Evolutionary conservation across 768 basidiomycete genomes (phyloP), one percentile per base, ranked within the genome.

Genomic region (Leccinum uliginosum): DNA sequence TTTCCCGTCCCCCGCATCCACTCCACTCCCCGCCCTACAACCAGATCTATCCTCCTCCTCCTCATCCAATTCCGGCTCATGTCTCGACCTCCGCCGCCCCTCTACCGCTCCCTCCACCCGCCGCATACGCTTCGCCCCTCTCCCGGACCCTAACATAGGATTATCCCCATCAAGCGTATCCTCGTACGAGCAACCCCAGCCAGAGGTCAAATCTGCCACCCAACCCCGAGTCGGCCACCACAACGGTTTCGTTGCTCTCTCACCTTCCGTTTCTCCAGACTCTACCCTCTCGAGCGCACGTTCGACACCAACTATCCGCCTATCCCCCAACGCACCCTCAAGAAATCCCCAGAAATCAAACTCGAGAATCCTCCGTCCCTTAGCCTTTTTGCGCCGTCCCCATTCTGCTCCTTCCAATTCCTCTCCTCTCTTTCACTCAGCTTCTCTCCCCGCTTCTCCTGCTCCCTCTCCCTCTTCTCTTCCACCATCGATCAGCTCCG

Each of bases 91-190:
- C 3, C 57, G 45, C n/a, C 56, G 45, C 19, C 14, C 54, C 4
- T 53, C 60, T 7, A 56, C 62, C n/a, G 15, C 59, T 0, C 53
- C 51, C 0, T 60, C 62, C 34, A 56, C 63, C 10, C 71, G 67
- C 26, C 69, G 63, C 34, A 93, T 94, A 57, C 83, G 89, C 58
- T 94, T 94, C 60, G 92, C 93, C 0, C 93, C 93, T 1, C 80
- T 94, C 17, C 93, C 93, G 1, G 87, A 89, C 62, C 88, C 89
- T 2, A 77, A 82, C 23, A 78, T 82, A 51, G 78, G 80, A 58
- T 60, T 75, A 61, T 24, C 50, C 23, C 55, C 43, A 27, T 19
- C 11, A 2, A 6, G 19, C 26, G 21, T 12, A 19, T 3, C 17
- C 11, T 67, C 75, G 57, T 70, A 68, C 23, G 71, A 72, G 51